A percentile compares a stretch with the other conserved stretches of the same genome.
phyloP scores from a whole-genome alignment of 192 early-diverging fungal genomes.

The Umbelopsis sp. region DNA sequence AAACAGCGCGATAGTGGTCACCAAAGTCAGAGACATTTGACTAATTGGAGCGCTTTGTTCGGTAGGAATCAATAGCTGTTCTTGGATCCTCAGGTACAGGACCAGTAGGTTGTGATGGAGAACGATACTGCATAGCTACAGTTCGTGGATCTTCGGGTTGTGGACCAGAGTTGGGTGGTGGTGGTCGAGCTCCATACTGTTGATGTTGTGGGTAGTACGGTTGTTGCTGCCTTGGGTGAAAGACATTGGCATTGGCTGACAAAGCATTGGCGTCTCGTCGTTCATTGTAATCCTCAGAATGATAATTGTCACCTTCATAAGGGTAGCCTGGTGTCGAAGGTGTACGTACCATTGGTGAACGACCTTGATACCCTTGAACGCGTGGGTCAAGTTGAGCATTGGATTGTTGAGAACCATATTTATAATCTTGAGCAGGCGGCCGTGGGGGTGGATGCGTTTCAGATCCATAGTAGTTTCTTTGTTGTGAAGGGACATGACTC shows the following conservation, averaged over 20 bases:
- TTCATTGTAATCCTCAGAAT: neutral
- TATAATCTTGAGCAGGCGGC: neutral
- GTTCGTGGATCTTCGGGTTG: slow-evolving; percentile 29
- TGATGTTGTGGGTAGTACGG: slow-evolving; percentile 1
- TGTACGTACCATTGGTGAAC: slow-evolving; percentile 7
- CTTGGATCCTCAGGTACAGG: slow-evolving; percentile 34
- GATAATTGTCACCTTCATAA: slow-evolving; percentile 5
- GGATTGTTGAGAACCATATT: neutral
- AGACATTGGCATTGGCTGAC: neutral
- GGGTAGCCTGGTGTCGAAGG: slow-evolving; percentile 11
- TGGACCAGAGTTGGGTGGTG: neutral
- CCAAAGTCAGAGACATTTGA: too few species aligned
- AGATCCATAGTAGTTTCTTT: slow-evolving; percentile 1
- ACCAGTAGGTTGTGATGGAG: slow-evolving; percentile 15
- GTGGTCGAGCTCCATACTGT: slow-evolving; percentile 7
- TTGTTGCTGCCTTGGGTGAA: slow-evolving; percentile 8
- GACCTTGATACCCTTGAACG: neutral
- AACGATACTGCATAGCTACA: slow-evolving; percentile 22
- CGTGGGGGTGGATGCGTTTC: neutral
- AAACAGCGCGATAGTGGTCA: too few species aligned
- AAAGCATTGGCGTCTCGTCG: neutral
- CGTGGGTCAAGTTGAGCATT: slow-evolving; percentile 15
- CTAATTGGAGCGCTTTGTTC: slow-evolving; percentile 3
- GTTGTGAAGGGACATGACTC: neutral
- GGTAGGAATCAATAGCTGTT: slow-evolving; percentile 32